Base-by-base conservation (phyloP, 306 rosid genomes). In the Hippophae tibetana region DNA sequence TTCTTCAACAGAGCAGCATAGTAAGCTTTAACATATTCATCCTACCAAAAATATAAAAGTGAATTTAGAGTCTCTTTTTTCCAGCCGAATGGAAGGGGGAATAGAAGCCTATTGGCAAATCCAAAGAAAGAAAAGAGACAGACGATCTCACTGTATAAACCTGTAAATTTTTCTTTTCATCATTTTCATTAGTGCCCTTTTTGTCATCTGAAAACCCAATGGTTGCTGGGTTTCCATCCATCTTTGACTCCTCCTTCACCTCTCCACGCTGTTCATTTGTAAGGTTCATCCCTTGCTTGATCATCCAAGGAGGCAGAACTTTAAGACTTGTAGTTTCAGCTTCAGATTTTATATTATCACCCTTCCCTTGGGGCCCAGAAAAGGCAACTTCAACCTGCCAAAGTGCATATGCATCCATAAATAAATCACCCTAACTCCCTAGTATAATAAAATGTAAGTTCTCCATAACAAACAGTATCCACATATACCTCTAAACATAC, bases 281-380 rank as follows among this genome's bases (percentile, higher is more conserved):
- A 56, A 90, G 90, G 74, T 61, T 80, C 97, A 90, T 87, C 64
- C 95, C 95, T 70, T 84, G 77, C 76, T 76, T 87, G 72, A 84
- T 87, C 97, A 90, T 90, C 97, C 97, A 90, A 59, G 95, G 95
- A 11, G 97, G 97, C 76, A 90, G 82, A 58, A 89, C 90, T 74
- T 89, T 89, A 67, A 69, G 74, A 76, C 69, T 8, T 40, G 81
- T 31, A 66, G 42, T 61, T 5, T 80, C 86, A 56, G 77, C 63
- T 79, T 78, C 94, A 64, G 95, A 82, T 79, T 86, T 89, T 56
- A 60, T 59, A 71, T 74, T 79, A 56, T 62, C 88, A 62, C 83
- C 88, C 54, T 69, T 76, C 58, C 83, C 90, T 47, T 86, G 94
- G 18, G 75, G 73, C 52, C 81, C 87, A 58, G 88, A 76, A 69